Percentiles rank a stretch among this genome's conserved stretches.
phyloP scores from a whole-genome alignment of 176 grass and related monocot genomes.

The Saccharum officinarum region DNA sequence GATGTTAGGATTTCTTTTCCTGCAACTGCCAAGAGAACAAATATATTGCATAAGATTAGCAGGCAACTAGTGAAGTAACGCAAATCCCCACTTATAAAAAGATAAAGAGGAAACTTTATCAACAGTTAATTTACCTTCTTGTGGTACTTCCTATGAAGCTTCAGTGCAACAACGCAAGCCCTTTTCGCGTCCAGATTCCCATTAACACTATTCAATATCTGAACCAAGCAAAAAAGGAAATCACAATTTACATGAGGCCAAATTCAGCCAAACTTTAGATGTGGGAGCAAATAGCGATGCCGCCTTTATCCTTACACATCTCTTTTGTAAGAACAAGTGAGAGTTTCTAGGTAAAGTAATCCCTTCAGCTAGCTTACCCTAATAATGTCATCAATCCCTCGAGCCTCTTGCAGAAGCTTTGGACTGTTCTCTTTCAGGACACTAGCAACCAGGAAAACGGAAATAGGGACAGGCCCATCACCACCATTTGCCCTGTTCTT shows the following conservation, averaged over 20 bases:
- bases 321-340: neutral
- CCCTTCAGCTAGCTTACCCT: slow-evolving; percentile 53
- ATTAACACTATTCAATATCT: slow-evolving; percentile 85
- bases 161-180: slow-evolving; percentile 73
- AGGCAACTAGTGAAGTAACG: neutral
- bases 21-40: slow-evolving; percentile 33
- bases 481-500: slow-evolving; percentile 48
- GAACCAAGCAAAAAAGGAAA: slow-evolving; percentile 21
- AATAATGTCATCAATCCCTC: slow-evolving; percentile 82
- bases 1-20: slow-evolving; percentile 44
- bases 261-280: neutral
- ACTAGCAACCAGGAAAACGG: slow-evolving; percentile 97
- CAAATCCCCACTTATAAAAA: neutral
- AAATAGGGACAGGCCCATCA: slow-evolving; percentile 84
- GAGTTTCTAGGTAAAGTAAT: neutral
- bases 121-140: slow-evolving; percentile 57
- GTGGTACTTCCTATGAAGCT: slow-evolving; percentile 91
- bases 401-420: slow-evolving; percentile 78
- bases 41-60: neutral
- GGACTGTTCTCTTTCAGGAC: slow-evolving; percentile 90
- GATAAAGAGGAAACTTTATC: neutral
- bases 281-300: neutral
- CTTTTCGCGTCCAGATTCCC: slow-evolving; percentile 91
- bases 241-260: neutral
- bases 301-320: neutral